Evolutionary conservation across 805 yeast genomes (phyloP).

Genomic region (Lachancea dasiensis): DNA sequence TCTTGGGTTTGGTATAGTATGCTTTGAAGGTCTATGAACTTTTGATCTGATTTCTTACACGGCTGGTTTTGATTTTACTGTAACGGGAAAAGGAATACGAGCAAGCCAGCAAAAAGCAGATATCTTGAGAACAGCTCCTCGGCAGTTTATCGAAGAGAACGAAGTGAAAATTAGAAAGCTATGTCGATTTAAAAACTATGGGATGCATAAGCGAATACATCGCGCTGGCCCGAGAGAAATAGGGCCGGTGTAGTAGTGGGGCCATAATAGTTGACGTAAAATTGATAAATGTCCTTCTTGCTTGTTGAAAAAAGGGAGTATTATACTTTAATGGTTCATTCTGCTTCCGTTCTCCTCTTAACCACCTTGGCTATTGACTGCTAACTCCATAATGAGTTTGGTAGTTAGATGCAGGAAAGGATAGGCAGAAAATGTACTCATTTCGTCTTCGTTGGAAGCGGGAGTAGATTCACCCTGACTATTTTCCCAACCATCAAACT

Average conservation of each 20-base stretch:
- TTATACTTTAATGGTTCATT: not conserved
- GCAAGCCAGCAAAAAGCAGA: too few species aligned
- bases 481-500: conserved; percentile 94
- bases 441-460: conserved; percentile 51
- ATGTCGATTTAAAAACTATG: too few species aligned
- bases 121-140: too few species aligned
- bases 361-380: conserved; percentile 76
- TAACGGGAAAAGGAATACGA: conserved; percentile 1
- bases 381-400: conserved; percentile 88
- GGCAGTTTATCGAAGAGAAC: too few species aligned
- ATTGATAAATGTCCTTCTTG: not conserved
- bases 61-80: conserved; percentile 3
- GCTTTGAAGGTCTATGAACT: not conserved
- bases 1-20: too few species aligned
- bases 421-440: conserved; percentile 88
- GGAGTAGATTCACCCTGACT: conserved; percentile 32
- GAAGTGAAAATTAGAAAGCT: too few species aligned
- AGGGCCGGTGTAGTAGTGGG: too few species aligned
- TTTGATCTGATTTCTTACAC: conserved; percentile 2
- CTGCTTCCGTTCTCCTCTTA: conserved; percentile 9
- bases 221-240: not conserved
- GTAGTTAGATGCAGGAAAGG: conserved; percentile 94
- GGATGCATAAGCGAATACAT: too few species aligned
- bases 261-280: too few species aligned
- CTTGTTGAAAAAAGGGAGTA: not conserved